Evolutionary conservation across 2,329 filamentous ascomycete species (phyloP), one percentile per base, ranked within the genome.

Genomic region (Phaeosphaeria sp.): DNA sequence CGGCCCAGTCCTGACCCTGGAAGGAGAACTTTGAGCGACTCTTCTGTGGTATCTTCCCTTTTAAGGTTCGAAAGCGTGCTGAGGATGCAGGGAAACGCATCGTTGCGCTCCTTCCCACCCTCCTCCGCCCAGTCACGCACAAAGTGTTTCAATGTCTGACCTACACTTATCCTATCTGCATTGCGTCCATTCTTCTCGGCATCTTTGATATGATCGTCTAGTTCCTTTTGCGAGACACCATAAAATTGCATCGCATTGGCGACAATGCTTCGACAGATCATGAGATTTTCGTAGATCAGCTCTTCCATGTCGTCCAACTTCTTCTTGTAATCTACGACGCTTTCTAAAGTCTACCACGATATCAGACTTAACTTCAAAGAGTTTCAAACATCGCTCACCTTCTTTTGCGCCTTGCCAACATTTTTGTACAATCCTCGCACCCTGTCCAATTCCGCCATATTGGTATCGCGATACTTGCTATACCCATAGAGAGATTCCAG

Each of bases 111-210:
- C 39, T 77, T 69, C 0, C 62, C 56, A 0, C 84, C 85, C 15
- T 82, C 78, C 0, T 71, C 72, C 0, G 84, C 80, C 85, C 85
- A 87, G 64, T 87, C 85, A 5, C 85, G 78, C 2, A 87, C 83
- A 56, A 82, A 83, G 62, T 87, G 85, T 66, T 87, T 87, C 52
- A 87, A 65, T 0, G 83, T 79, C 62, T 87, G 85, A 0, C 79
- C 78, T 0, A 85, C 79, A 33, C 82, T 81, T 1, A 81, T 76
- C 5, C 78, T 79, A 21, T 87, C 84, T 0, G 79, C 78, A 13
- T 55, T 46, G 2, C 63, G 54, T 0, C 67, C 62, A 20, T 72
- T 75, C 1, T 78, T 78, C 0, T 74, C 69, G 1, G 78, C 74
- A 1, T 79, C 75, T 0, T 77, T 72, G 5, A 77, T 74, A 47